Conservation (phyloP, 176 grass and related monocot species). For the Oryza australiensis region DNA sequence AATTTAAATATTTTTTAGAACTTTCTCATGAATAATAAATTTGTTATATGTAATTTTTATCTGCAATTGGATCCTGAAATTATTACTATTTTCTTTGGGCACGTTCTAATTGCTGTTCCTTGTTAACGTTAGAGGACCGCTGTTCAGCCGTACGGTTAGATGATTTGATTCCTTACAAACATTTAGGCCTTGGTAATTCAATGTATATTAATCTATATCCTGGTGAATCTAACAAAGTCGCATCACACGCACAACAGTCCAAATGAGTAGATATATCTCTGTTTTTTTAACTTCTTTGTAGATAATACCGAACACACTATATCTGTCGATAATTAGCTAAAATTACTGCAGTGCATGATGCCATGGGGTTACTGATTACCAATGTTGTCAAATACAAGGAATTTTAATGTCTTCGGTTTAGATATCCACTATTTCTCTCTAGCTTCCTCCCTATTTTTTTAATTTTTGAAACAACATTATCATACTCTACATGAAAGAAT, state of each 20-base stretch:
- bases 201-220: background rate
- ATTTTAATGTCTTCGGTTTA: too few species aligned
- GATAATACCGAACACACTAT: background rate
- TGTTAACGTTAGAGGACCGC: background rate
- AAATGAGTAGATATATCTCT: background rate
- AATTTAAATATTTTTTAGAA: too few species aligned
- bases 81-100: background rate
- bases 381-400: too few species aligned
- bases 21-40: background rate
- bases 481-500: too few species aligned
- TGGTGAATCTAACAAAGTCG: conserved; percentile 15
- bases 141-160: background rate
- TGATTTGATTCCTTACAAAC: conserved; percentile 4
- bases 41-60: background rate
- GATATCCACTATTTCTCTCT: too few species aligned
- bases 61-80: background rate
- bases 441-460: too few species aligned
- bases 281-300: background rate
- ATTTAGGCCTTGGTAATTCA: background rate
- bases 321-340: background rate
- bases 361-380: too few species aligned
- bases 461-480: too few species aligned
- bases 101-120: background rate
- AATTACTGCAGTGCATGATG: too few species aligned
- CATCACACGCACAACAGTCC: background rate